Evolutionary conservation across 2,329 filamentous ascomycete genomes (phyloP).

Genomic region (Colletotrichum incanum): DNA sequence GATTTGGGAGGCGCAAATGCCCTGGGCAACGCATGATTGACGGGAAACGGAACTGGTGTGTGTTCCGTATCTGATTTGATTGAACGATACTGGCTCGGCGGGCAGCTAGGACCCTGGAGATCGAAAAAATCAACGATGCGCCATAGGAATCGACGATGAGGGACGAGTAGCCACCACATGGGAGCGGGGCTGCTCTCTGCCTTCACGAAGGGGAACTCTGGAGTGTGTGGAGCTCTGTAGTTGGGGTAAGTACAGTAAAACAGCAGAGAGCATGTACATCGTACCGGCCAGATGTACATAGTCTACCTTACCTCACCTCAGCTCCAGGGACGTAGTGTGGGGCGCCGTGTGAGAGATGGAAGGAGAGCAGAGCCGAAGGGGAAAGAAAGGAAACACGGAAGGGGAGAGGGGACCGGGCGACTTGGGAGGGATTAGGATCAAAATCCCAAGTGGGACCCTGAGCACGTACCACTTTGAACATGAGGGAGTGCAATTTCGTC

Average conservation of each 20-base stretch:
- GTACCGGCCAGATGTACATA: background rate
- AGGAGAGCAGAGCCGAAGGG: background rate
- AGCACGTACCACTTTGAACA: background rate
- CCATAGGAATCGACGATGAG: constrained; percentile 41
- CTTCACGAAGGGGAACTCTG: constrained; percentile 7
- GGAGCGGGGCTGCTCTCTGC: constrained; percentile 6
- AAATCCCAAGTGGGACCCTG: background rate
- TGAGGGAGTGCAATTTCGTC: background rate
- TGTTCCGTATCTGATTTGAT: constrained; percentile 31
- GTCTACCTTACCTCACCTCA: background rate
- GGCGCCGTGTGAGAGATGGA: background rate
- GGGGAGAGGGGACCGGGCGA: background rate
- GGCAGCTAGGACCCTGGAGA: constrained; percentile 40
- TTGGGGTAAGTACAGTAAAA: background rate
- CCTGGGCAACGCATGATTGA: constrained; percentile 31
- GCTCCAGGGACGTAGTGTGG: background rate
- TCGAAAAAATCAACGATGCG: constrained; percentile 35
- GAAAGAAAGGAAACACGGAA: background rate
- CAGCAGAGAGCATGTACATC: background rate
- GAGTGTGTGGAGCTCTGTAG: background rate
- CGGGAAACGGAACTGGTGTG: constrained; percentile 34
- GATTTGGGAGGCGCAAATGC: background rate
- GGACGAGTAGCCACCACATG: constrained; percentile 35
- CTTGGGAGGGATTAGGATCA: background rate
- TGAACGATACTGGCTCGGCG: constrained; percentile 19